phyloP scores from a whole-genome alignment of 257 asterid species.

The Solanum tarijense region DNA sequence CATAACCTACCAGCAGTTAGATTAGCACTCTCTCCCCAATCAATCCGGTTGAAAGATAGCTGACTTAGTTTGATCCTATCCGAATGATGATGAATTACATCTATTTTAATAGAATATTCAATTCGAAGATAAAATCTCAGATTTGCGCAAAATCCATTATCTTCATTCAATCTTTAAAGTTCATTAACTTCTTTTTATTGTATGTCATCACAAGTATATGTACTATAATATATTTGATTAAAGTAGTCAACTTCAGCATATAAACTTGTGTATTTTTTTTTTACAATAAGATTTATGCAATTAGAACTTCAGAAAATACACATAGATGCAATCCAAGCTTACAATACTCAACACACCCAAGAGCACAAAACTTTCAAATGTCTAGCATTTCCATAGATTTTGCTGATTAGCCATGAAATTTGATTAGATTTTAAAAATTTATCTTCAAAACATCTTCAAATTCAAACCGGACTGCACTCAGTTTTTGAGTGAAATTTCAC shows the following conservation, averaged over 20 bases:
- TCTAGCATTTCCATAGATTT: neutral
- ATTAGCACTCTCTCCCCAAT: neutral
- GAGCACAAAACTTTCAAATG: neutral
- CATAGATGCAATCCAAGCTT: neutral
- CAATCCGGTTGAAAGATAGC: neutral
- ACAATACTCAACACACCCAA: neutral
- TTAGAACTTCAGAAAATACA: neutral
- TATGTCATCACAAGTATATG: neutral
- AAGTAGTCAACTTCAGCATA: neutral
- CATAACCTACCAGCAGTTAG: neutral
- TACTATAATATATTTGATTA: neutral
- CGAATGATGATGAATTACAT: neutral
- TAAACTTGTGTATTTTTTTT: neutral
- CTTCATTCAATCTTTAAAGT: neutral
- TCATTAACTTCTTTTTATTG: neutral
- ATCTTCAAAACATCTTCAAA: neutral
- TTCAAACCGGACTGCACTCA: neutral
- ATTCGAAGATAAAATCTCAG: neutral
- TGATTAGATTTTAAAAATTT: rapidly evolving
- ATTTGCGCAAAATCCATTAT: neutral
- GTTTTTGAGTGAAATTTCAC: neutral
- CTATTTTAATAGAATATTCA: neutral
- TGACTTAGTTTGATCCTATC: neutral
- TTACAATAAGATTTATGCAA: neutral
- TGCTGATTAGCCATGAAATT: neutral